Base-by-base conservation (phyloP, 441 rosid species). In the Arabidopsis lyrata region DNA sequence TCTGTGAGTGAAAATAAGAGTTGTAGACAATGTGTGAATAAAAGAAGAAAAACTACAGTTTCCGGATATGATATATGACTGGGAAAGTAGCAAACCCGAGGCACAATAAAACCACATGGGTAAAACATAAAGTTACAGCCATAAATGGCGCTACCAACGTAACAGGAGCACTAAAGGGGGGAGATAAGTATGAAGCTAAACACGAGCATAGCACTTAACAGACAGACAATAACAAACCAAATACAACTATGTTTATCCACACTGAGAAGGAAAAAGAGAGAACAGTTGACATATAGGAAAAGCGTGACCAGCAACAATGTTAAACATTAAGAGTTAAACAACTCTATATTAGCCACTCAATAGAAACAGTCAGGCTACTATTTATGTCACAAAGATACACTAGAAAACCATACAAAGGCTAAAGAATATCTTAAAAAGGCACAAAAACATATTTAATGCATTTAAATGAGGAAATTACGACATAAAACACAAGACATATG, bases 1-100 rank as follows among this genome's bases (percentile, higher is more conserved):
- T 85, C 98, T 92, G 91, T 86, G 64, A 68, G 70, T 75, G 54
- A 73, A 54, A 66, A 24, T 22, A 50, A 39, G 14, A 65, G 48
- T 44, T 24, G 74, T 62, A 52, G 45, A 39, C 31, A 32, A 62
- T 6, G 39, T 15, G n/a, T 7, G 39, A 42, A 48, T 27, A 31
- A 45, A 52, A 41, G 15, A 48, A 36, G 18, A 45, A 50, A 77
- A 68, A 48, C 14, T 34, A 52, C 50, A 60, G 36, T 65, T 57
- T 27, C n/a, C 53, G 13, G 31, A 38, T 36, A 50, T 57, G 22
- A 61, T 18, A 50, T 65, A 24, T 20, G 57, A 65, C 32, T 57
- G 38, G 34, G 27, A 77, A 42, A 58, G n/a, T 41, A 66, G 63
- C 48, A 34, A 68, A 49, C 0, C 63, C 4, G 8, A 63, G 16